phyloP scores from a whole-genome alignment of 192 early-diverging fungal species.

The Gonapodya prolifera region DNA sequence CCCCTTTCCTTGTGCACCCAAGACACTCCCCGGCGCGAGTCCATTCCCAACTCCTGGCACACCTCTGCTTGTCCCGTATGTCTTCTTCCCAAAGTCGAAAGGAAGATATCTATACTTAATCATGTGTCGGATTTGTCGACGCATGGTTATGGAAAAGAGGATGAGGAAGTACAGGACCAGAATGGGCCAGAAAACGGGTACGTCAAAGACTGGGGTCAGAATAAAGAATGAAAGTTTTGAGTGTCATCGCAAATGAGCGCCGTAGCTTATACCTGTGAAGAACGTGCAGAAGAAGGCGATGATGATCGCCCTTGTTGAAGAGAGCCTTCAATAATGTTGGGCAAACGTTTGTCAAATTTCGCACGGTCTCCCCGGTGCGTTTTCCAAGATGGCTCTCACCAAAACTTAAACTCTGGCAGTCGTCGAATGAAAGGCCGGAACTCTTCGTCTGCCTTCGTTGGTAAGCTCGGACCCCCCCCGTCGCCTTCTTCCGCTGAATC shows the following conservation, averaged over 20 bases:
- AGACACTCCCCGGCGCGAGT: neutral
- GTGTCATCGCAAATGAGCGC: neutral
- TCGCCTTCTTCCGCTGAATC: constrained; percentile 46
- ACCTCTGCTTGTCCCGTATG: neutral
- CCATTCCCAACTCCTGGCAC: neutral
- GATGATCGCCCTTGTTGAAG: constrained; percentile 63
- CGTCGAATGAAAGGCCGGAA: constrained; percentile 94
- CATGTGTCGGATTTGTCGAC: constrained; percentile 79
- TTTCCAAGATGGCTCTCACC: constrained; percentile 32
- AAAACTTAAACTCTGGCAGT: constrained; percentile 98
- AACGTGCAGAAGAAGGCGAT: constrained; percentile 80
- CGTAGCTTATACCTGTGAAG: neutral
- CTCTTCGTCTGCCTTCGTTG: constrained; percentile 81
- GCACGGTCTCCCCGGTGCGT: neutral
- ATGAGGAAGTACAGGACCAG: constrained; percentile 90
- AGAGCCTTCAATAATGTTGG: constrained; percentile 42
- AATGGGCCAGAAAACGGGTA: constrained; percentile 99
- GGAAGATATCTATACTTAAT: neutral
- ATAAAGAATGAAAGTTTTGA: neutral
- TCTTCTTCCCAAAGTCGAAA: neutral
- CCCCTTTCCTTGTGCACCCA: too few relatives aligned
- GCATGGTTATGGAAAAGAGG: constrained; percentile 91
- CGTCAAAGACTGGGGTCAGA: constrained; percentile 62
- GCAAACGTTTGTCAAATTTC: neutral
- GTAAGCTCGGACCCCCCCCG: constrained; percentile 57